Evolutionary conservation across 768 basidiomycete species (phyloP).

Genomic region (Agaricus bisporus): DNA sequence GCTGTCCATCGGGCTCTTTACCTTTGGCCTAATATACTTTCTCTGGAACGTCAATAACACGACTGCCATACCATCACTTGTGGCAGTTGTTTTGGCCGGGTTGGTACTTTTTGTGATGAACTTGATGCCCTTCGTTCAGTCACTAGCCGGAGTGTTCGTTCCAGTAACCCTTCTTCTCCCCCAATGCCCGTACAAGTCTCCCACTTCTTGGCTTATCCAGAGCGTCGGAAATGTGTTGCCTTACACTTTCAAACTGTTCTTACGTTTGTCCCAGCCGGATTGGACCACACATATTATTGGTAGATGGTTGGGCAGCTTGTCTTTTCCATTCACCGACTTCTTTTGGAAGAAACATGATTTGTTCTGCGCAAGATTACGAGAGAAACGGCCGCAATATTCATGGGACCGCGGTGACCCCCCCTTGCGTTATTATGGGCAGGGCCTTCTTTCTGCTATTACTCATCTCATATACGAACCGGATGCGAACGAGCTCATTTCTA

Average conservation of each 20-base stretch:
- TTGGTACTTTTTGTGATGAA: not conserved
- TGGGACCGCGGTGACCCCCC: no score
- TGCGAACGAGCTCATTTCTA: no score
- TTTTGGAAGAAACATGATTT: not conserved
- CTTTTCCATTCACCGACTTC: not conserved
- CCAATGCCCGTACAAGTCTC: slow-evolving; percentile 9
- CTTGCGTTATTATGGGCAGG: no score
- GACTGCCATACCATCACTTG: not conserved
- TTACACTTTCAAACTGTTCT: not conserved
- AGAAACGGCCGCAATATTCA: no score
- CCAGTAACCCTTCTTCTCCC: not conserved
- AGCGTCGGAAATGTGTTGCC: not conserved
- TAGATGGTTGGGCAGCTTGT: not conserved
- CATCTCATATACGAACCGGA: no score
- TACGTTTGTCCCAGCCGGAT: not conserved
- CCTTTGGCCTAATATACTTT: slow-evolving; percentile 2
- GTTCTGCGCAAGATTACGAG: no score
- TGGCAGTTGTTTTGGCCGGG: not conserved
- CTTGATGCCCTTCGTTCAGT: slow-evolving; percentile 6
- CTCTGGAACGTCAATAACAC: not conserved
- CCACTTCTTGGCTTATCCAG: slow-evolving; percentile 3
- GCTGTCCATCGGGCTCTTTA: slow-evolving; percentile 5
- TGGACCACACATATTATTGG: not conserved
- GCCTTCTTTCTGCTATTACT: no score
- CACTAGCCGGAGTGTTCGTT: not conserved